Conservation (phyloP, 2,329 filamentous ascomycete genomes). For the Colletotrichum lupini region DNA sequence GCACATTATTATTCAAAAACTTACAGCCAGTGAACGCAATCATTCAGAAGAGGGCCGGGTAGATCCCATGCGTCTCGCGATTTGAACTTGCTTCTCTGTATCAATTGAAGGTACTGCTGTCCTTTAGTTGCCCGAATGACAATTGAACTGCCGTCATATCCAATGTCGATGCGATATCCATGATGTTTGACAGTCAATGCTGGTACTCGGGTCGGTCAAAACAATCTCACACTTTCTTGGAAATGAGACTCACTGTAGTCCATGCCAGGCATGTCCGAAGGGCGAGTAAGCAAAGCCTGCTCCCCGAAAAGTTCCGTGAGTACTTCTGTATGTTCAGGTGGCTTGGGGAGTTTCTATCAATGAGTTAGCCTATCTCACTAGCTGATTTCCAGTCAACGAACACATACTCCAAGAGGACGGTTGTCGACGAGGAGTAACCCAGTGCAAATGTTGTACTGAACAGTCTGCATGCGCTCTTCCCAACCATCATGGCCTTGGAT, state of each 20-base stretch:
- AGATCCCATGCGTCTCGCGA: constrained; percentile 53
- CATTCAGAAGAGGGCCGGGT: constrained; percentile 59
- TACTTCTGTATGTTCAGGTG: constrained; percentile 54
- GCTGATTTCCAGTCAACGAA: fast-evolving
- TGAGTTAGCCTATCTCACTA: background rate
- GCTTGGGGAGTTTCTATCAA: constrained; percentile 58
- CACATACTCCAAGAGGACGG: constrained; percentile 40
- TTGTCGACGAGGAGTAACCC: constrained; percentile 49
- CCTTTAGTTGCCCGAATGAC: constrained; percentile 54
- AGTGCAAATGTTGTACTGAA: constrained; percentile 48
- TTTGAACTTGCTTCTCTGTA: constrained; percentile 47
- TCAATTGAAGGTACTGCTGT: constrained; percentile 39
- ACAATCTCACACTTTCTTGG: too few species aligned
- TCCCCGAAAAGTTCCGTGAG: constrained; percentile 65
- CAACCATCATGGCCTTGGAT: constrained; percentile 25
- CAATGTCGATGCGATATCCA: constrained; percentile 64
- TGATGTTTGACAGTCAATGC: constrained; percentile 42
- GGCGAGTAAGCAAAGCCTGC: constrained; percentile 60
- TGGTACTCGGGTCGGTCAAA: background rate
- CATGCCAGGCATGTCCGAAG: constrained; percentile 65
- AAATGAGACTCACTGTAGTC: constrained; percentile 48
- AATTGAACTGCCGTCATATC: constrained; percentile 51
- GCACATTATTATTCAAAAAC: background rate
- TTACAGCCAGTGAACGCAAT: constrained; percentile 69
- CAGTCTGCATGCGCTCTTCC: constrained; percentile 39